These are phyloP conservation scores for Citrus sp. DNA, from an alignment of 345 rosid genomes.

Conservation along the genomic window DNA sequence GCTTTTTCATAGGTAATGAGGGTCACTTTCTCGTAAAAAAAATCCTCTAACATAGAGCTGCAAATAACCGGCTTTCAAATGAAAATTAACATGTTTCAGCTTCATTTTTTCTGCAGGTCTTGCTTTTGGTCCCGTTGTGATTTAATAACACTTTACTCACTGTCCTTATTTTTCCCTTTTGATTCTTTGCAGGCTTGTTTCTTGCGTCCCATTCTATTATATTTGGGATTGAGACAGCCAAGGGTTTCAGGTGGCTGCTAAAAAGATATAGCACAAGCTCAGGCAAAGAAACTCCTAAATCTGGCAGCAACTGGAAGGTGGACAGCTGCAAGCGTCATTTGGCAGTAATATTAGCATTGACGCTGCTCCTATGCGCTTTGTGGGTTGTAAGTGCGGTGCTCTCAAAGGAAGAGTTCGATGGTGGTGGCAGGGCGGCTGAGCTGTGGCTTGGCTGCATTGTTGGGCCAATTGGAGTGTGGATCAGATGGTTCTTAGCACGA, in stretches of 20 bases:
- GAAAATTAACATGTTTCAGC: not conserved
- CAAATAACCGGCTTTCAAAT: not conserved
- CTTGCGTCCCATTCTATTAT: conserved; percentile 68
- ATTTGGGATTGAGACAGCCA: conserved; percentile 79
- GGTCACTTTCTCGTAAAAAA: not conserved
- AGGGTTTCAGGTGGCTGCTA: conserved; percentile 62
- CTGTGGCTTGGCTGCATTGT: conserved; percentile 83
- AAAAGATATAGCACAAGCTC: conserved; percentile 15
- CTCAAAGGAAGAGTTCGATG: conserved; percentile 46
- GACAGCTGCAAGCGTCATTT: conserved; percentile 43
- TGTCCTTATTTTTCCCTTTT: not conserved
- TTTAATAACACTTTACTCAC: not conserved
- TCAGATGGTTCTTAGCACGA: conserved; percentile 89
- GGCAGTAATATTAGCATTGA: conserved; percentile 34
- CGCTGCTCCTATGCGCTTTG: conserved; percentile 41
- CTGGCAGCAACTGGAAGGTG: conserved; percentile 31
- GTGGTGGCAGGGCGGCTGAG: conserved; percentile 47
- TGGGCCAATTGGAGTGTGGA: conserved; percentile 87
- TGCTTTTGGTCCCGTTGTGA: not conserved
- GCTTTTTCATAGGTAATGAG: conserved; percentile 66
- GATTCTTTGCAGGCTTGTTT: conserved; percentile 61
- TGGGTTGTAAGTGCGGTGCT: conserved; percentile 44
- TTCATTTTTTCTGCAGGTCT: not conserved
- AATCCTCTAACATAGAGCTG: not conserved
- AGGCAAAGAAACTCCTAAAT: conserved; percentile 6